Base-by-base conservation (phyloP, 768 basidiomycete genomes). In the Psilocybe sp. region DNA sequence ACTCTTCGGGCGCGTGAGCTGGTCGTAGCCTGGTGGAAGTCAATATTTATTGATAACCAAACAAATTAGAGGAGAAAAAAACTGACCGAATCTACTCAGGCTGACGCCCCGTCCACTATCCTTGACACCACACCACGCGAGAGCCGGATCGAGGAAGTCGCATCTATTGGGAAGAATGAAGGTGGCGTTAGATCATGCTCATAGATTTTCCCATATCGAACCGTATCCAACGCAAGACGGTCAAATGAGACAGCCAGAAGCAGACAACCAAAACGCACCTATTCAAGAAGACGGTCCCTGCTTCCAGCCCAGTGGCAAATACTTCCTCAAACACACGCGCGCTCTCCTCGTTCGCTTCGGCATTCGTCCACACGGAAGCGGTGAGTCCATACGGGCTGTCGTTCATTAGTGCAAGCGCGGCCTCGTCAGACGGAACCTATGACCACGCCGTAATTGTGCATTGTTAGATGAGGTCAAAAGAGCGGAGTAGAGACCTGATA, bases 301-400 rank as follows among this genome's bases (percentile, higher is more conserved):
- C 84, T 50, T 95, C 84, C 31, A 98, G 66, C 54, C 81, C 78
- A 44, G 88, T 84, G 6, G 77, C 81, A 19, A 96, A 71, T 41
- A 28, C 23, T 4, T 64, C 67, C 49, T 85, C 59, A 70, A 98
- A 97, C 0, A 80, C 84, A 2, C 67, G 60, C 53, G 88, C 78
- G 0, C 89, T 90, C n/a, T 78, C 78, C 0, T 75, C 65, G 50
- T 83, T 78, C 3, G 68, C 69, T 23, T 78, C 75, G 0, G 75
- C 79, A 58, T 90, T 80, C 1, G 97, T 98, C 97, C 96, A 99
- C 31, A 99, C 66, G 14, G 92, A 94, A 4, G 92, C 92, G 1
- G 96, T 99, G 16, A 99, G 76, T 12, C 97, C 97, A 62, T 95
- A 98, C 0, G 81, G 82, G 13, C 95, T 97, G 65, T 98, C 94